A percentile compares a stretch with the other conserved stretches of the same genome.
These are phyloP conservation scores for Cutaneotrichosporon dermatis DNA, from an alignment of 1,284 basidiomycete species.

Conservation along the genomic window DNA sequence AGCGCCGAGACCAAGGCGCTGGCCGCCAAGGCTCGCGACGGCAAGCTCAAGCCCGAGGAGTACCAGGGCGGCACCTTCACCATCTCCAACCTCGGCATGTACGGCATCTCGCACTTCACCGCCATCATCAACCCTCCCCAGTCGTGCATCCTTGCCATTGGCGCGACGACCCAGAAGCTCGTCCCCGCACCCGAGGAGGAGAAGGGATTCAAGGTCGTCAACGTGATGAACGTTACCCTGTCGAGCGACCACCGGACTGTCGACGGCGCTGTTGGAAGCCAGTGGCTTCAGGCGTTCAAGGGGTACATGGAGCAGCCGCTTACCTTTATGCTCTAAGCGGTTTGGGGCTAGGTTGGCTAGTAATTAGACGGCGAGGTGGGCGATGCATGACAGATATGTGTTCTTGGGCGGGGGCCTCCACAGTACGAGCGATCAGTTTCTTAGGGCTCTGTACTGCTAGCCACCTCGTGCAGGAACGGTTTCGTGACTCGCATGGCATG, in stretches of 20 bases:
- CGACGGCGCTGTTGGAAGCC: conserved; percentile 85
- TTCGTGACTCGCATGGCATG: too few relatives aligned
- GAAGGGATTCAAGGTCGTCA: conserved; percentile 85
- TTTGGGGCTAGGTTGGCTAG: too few relatives aligned
- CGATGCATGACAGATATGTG: too few relatives aligned
- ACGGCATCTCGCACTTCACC: conserved; percentile 88
- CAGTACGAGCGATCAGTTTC: too few relatives aligned
- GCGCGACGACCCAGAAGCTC: conserved; percentile 79
- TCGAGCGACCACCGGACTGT: conserved; percentile 94
- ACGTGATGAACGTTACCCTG: conserved; percentile 94
- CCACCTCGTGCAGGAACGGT: too few relatives aligned
- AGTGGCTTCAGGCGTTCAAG: conserved; percentile 91
- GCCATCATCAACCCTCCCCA: conserved; percentile 99
- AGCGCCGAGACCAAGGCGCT: conserved; percentile 88
- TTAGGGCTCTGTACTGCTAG: too few relatives aligned
- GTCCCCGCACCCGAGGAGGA: conserved; percentile 74
- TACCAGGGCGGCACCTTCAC: conserved; percentile 99
- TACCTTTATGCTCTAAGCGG: conserved; percentile 75
- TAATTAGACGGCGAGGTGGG: too few relatives aligned
- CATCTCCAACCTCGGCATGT: conserved; percentile 99
- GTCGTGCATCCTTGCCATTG: conserved; percentile 94
- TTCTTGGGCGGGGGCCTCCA: too few relatives aligned
- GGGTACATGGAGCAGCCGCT: conserved; percentile 95
- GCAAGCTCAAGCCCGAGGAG: conserved; percentile 91
- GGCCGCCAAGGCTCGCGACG: conserved; percentile 91